phyloP scores from a whole-genome alignment of 1,284 basidiomycete species.

The Fomitopsis pinicola region DNA sequence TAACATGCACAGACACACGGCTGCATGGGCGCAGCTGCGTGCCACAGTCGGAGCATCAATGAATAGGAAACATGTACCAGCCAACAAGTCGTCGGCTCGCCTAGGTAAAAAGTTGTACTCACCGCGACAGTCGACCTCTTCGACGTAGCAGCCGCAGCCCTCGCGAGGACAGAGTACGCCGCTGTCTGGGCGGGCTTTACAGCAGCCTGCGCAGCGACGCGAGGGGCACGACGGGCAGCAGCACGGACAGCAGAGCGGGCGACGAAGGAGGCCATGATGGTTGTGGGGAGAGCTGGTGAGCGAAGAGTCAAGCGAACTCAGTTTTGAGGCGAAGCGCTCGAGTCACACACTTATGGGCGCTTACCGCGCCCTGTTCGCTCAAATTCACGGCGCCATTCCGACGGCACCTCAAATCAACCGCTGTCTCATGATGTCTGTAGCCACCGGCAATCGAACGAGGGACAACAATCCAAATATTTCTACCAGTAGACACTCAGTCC shows the following conservation, averaged over 20 bases:
- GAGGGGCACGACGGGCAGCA: constrained; percentile 54
- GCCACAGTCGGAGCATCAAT: too few relatives aligned
- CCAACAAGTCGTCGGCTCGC: not conserved
- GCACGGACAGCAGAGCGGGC: constrained; percentile 60
- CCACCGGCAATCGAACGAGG: not conserved
- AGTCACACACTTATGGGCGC: constrained; percentile 3
- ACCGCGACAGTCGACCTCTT: constrained; percentile 43
- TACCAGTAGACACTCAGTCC: too few relatives aligned
- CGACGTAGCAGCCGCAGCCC: constrained; percentile 36
- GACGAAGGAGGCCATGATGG: constrained; percentile 56
- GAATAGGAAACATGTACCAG: not conserved
- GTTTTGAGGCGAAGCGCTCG: constrained; percentile 2
- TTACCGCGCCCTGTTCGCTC: not conserved
- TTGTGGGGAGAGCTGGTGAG: constrained; percentile 11
- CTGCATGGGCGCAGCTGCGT: not conserved
- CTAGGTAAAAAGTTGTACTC: constrained; percentile 13
- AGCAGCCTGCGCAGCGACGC: constrained; percentile 40
- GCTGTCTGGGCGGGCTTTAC: constrained; percentile 46
- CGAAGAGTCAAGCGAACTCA: constrained; percentile 9
- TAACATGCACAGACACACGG: not conserved
- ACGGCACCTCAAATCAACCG: not conserved
- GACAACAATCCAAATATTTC: too few relatives aligned
- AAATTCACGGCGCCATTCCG: not conserved
- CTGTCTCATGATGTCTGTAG: not conserved
- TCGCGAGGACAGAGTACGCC: constrained; percentile 74